These are phyloP conservation scores for Cenchrus fungigraminus DNA, from an alignment of 176 grass and related monocot species.

Conservation along the genomic window DNA sequence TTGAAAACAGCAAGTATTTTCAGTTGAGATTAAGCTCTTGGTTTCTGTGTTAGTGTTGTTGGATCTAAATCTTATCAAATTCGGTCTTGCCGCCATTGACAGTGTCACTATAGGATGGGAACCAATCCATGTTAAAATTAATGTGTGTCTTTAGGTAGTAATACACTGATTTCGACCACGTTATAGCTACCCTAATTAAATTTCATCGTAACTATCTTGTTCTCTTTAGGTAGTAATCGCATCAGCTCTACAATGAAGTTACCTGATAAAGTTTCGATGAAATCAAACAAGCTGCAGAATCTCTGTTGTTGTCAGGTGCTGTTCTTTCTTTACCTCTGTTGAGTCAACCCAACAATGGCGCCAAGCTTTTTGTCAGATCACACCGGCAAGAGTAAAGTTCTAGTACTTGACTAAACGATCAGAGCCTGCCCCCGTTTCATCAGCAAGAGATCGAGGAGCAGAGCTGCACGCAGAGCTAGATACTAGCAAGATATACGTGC, in stretches of 20 bases:
- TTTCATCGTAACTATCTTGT: not conserved
- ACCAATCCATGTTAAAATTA: not conserved
- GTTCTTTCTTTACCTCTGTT: not conserved
- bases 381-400: constrained; percentile 37
- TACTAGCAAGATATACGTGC: constrained; percentile 14
- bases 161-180: not conserved
- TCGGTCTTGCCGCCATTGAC: too few species aligned
- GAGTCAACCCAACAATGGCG: constrained; percentile 48
- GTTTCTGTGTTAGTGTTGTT: not conserved
- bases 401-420: constrained; percentile 12
- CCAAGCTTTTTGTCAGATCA: constrained; percentile 40
- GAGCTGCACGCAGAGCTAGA: not conserved
- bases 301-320: constrained; percentile 4
- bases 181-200: not conserved
- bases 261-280: too few species aligned
- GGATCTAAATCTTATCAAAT: not conserved
- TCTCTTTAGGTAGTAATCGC: not conserved
- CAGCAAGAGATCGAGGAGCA: not conserved
- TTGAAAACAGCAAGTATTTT: constrained; percentile 24
- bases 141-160: not conserved
- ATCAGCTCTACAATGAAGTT: not conserved
- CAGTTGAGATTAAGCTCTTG: not conserved
- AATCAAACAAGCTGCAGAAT: not conserved
- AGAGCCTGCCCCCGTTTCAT: constrained; percentile 32
- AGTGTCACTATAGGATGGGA: not conserved